Base-by-base conservation (phyloP, 805 yeast species). In the Hanseniaspora pseudoguilliermondii region DNA sequence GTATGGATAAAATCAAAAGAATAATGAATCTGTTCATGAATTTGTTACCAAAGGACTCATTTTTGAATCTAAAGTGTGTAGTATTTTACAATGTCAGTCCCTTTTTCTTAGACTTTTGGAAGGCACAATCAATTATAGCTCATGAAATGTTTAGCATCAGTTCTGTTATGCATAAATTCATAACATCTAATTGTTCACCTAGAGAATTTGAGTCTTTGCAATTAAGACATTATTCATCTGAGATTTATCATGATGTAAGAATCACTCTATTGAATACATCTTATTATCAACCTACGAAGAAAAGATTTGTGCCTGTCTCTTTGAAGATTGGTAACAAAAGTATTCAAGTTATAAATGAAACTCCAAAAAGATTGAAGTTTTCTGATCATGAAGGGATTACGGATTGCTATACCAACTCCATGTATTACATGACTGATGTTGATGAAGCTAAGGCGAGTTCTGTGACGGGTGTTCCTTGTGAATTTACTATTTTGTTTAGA, bases 301-400 rank as follows among this genome's bases (percentile, higher is more conserved):
- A 75, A n/a, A 69, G 77, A 36, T 80, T 78, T 60, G 70, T 76
- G 20, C 83, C 86, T 1, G 83, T 83, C 3, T 75, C 79, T 0
- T 57, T 87, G 58, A 81, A 79, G 61, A 75, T 87, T 54, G 95
- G 95, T 8, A 76, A 84, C 57, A 80, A 79, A 61, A 83, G 73
- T 69, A 63, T 86, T 46, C 90, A 84, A 64, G 67, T 85, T 3
- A 63, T 72, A 25, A 71, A 74, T 23, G 75, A 71, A 25, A 73
- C 74, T 32, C 75, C 78, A 2, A 68, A 66, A 44, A 65, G 72
- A n/a, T 52, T 72, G 11, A 75, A 73, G 57, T 56, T 75, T 16
- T 65, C 65, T 15, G 70, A 63, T 9, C 36, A 58, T 44, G 64
- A 67, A 29, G 69, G 62, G 3, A 60, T 72, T 62, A 66, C 69